Conservation (phyloP, 768 basidiomycete genomes). For the Pulveroboletus sp. region DNA sequence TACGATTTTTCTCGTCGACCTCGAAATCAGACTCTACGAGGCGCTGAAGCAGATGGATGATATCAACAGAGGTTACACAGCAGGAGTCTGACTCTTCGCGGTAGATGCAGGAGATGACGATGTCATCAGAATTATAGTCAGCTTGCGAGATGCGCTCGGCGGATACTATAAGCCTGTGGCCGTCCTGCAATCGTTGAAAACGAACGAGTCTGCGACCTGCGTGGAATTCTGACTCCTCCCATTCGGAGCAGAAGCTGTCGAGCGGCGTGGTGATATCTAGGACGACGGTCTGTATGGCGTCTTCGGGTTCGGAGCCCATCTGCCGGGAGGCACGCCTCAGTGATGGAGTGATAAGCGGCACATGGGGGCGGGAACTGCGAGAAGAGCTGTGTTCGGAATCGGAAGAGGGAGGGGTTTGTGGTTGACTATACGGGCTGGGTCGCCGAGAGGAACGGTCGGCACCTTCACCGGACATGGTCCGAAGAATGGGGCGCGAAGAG, state of each 20-base stretch:
- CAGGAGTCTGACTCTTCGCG: conserved; percentile 70
- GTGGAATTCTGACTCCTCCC: conserved; percentile 61
- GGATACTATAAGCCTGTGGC: conserved; percentile 68
- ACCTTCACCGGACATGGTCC: conserved; percentile 22
- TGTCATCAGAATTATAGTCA: conserved; percentile 67
- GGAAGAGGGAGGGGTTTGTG: conserved; percentile 40
- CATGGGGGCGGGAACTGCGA: conserved; percentile 17
- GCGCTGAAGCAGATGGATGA: conserved; percentile 86
- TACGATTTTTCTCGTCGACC: conserved; percentile 96
- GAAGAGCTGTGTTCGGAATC: conserved; percentile 34
- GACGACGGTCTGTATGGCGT: conserved; percentile 48
- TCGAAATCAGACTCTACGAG: conserved; percentile 71
- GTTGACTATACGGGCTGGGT: conserved; percentile 36
- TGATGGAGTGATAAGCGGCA: conserved; percentile 6
- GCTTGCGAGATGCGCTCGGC: conserved; percentile 72
- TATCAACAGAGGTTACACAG: conserved; percentile 93
- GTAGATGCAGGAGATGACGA: conserved; percentile 94
- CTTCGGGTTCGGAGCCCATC: conserved; percentile 32
- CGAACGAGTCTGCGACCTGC: conserved; percentile 80
- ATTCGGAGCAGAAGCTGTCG: conserved; percentile 48
- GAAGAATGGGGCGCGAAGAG: conserved; percentile 23
- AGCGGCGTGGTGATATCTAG: conserved; percentile 60
- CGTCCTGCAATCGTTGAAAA: conserved; percentile 76
- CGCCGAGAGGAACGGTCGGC: conserved; percentile 32
- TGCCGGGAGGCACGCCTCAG: conserved; percentile 24